Conservation (phyloP, 352 stramenopile genomes). For the Phytopythium sindhum region DNA sequence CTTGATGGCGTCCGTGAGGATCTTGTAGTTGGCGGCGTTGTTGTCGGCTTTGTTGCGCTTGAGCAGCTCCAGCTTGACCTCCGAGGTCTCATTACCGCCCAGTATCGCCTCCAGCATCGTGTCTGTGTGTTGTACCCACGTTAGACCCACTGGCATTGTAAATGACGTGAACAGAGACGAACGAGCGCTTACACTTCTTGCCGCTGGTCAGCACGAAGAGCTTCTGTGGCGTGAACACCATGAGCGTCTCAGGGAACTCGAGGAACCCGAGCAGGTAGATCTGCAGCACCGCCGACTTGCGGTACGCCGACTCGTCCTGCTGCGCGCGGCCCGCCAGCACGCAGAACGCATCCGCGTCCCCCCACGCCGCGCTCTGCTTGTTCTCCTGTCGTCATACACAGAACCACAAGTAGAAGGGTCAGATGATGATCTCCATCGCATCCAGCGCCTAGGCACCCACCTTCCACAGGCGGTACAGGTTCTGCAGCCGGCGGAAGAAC, state of each 20-base stretch:
- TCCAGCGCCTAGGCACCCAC: too few species aligned
- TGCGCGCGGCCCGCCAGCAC: slow-evolving; percentile 79
- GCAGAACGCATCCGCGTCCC: slow-evolving; percentile 69
- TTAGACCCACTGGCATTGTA: not conserved
- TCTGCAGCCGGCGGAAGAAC: slow-evolving; percentile 82
- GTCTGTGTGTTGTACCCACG: slow-evolving; percentile 21
- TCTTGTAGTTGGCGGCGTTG: slow-evolving; percentile 78
- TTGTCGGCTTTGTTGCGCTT: slow-evolving; percentile 82
- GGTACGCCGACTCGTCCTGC: slow-evolving; percentile 84
- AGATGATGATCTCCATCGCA: too few species aligned
- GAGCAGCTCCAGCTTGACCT: slow-evolving; percentile 77
- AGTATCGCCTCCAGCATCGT: slow-evolving; percentile 80
- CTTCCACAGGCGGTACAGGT: slow-evolving; percentile 70
- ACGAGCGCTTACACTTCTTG: slow-evolving; percentile 74
- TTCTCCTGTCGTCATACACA: slow-evolving; percentile 20
- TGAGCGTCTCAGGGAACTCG: slow-evolving; percentile 91
- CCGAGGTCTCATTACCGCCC: slow-evolving; percentile 50
- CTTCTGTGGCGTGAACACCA: slow-evolving; percentile 85
- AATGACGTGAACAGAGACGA: not conserved
- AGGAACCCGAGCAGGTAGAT: slow-evolving; percentile 90
- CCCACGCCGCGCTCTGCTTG: slow-evolving; percentile 49
- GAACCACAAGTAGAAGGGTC: too few species aligned
- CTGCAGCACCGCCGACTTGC: slow-evolving; percentile 87
- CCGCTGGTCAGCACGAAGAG: slow-evolving; percentile 85
- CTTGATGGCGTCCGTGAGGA: slow-evolving; percentile 67